Evolutionary conservation across 352 stramenopile species (phyloP).

Genomic region (Peronospora farinosa): DNA sequence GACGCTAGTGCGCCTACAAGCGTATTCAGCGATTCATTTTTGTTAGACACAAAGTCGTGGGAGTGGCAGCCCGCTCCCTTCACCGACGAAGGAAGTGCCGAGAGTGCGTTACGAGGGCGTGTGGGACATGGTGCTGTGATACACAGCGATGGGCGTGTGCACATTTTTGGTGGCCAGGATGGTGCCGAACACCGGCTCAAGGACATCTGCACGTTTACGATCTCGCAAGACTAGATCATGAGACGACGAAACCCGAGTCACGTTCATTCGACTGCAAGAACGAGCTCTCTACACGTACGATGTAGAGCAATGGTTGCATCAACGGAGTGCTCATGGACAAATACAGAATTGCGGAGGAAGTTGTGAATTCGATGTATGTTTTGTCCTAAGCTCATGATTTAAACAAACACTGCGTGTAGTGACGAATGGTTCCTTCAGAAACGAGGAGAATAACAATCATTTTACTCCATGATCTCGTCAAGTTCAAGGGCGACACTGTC

Average conservation of each 20-base stretch:
- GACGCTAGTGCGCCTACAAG: conserved; percentile 34
- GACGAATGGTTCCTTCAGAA: conserved; percentile 4
- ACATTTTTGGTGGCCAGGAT: conserved; percentile 87
- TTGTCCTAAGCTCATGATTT: conserved; percentile 11
- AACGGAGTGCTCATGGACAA: conserved; percentile 5
- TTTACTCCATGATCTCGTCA: conserved; percentile 66
- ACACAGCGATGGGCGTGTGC: conserved; percentile 54
- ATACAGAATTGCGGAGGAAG: conserved; percentile 14
- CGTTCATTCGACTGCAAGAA: conserved; percentile 2
- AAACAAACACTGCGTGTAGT: conserved; percentile 12
- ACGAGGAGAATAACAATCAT: conserved; percentile 2
- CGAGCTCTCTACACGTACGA: conserved; percentile 4
- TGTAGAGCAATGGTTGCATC: conserved; percentile 3
- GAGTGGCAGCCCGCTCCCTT: conserved; percentile 76
- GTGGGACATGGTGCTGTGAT: conserved; percentile 84
- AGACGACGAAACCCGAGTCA: conserved; percentile 1
- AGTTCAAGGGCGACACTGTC: conserved; percentile 76
- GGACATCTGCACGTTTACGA: conserved; percentile 62
- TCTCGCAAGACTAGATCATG: conserved; percentile 21
- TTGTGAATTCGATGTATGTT: conserved; percentile 16
- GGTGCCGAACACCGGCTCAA: conserved; percentile 69
- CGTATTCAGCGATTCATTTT: conserved; percentile 87
- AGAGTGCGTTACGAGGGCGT: conserved; percentile 35
- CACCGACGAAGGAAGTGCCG: conserved; percentile 13
- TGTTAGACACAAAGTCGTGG: conserved; percentile 89